Percentiles rank a stretch among this genome's conserved stretches.
Conservation (phyloP, 495 filamentous ascomycete genomes). For the Penicillium riverlandense region DNA sequence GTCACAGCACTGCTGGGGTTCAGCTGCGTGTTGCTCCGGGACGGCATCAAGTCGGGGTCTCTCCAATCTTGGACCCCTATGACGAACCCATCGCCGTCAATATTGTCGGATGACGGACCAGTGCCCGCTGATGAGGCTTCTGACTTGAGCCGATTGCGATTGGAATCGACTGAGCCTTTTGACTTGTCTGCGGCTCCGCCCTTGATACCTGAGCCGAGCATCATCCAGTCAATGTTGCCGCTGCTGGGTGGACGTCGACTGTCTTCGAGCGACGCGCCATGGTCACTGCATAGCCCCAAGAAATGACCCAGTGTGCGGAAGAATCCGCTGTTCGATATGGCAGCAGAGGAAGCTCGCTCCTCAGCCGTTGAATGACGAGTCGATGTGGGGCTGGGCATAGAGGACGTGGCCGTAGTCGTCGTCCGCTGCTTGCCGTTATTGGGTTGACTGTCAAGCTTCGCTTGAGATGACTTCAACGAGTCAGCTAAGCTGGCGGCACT, state of each 20-base stretch:
- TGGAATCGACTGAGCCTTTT: constrained; percentile 4
- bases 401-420: constrained; percentile 15
- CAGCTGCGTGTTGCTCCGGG: constrained; percentile 22
- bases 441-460: constrained; percentile 14
- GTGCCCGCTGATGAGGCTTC: constrained; percentile 8
- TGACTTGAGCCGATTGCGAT: constrained; percentile 5
- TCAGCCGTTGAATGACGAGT: constrained; percentile 15
- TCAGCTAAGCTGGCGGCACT: constrained; percentile 49
- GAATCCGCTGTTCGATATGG: constrained; percentile 39
- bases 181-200: constrained; percentile 27
- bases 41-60: constrained; percentile 66
- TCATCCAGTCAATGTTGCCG: constrained; percentile 73
- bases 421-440: constrained; percentile 14
- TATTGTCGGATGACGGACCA: constrained; percentile 12
- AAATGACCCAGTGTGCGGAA: constrained; percentile 47
- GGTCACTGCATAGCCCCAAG: constrained; percentile 40
- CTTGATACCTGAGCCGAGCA: constrained; percentile 61
- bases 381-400: constrained; percentile 18
- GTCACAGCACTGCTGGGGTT: constrained; percentile 16
- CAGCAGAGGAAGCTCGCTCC: constrained; percentile 6
- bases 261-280: constrained; percentile 32
- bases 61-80: constrained; percentile 93
- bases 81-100: constrained; percentile 64
- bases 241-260: constrained; percentile 71
- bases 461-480: constrained; percentile 16